Percentiles rank a stretch among this genome's conserved stretches.
Evolutionary conservation across 768 basidiomycete species (phyloP).

Genomic region (Boletus tylopilopsis): DNA sequence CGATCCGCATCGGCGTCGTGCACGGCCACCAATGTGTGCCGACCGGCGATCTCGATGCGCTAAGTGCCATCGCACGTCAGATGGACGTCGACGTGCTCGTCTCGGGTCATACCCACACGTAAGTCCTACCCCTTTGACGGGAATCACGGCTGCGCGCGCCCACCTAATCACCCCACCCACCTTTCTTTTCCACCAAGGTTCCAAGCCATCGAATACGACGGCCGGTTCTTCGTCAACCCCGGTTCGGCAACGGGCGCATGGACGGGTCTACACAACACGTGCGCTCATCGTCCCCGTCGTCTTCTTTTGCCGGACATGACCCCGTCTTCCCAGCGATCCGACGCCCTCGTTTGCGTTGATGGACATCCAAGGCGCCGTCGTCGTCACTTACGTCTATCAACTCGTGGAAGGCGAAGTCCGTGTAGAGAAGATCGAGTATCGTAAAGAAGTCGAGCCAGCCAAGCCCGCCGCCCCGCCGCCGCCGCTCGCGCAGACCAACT

Average conservation of each 20-base stretch:
- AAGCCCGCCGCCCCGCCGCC: constrained; percentile 25
- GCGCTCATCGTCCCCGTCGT: neutral
- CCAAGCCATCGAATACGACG: constrained; percentile 89
- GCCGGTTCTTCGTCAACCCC: constrained; percentile 93
- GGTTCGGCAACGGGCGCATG: constrained; percentile 95
- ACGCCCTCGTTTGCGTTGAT: constrained; percentile 95
- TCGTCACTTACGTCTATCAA: constrained; percentile 97
- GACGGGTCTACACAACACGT: constrained; percentile 49
- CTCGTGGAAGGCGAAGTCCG: constrained; percentile 90
- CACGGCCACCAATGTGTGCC: constrained; percentile 95
- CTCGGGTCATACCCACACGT: constrained; percentile 94
- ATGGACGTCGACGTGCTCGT: constrained; percentile 98
- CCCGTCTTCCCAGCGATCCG: constrained; percentile 53
- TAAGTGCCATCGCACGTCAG: constrained; percentile 83
- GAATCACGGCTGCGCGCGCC: too few relatives aligned
- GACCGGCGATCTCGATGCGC: constrained; percentile 86
- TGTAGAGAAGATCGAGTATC: constrained; percentile 88
- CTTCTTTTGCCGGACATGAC: neutral
- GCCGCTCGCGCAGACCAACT: constrained; percentile 30
- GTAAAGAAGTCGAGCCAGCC: constrained; percentile 51
- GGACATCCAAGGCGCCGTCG: constrained; percentile 96
- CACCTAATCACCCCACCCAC: too few relatives aligned
- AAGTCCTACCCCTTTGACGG: constrained; percentile 30
- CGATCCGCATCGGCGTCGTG: constrained; percentile 87
- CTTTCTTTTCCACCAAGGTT: constrained; percentile 49